phyloP scores from a whole-genome alignment of 2,329 filamentous ascomycete genomes.

The Cryphonectria radicalis region DNA sequence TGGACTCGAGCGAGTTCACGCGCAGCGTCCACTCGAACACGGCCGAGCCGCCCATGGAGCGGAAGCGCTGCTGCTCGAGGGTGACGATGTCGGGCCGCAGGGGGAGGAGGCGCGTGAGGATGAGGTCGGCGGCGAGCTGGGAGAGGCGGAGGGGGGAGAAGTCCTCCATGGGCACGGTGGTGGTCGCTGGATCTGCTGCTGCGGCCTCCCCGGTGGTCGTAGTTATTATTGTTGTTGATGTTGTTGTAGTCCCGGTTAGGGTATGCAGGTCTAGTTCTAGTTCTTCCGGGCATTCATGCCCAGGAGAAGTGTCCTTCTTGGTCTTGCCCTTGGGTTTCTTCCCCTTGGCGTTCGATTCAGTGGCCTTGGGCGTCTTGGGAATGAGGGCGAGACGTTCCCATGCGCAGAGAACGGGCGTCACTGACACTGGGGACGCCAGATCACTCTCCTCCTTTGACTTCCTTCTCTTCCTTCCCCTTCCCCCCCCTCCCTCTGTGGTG shows the following conservation, averaged over 20 bases:
- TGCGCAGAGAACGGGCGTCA: slow-evolving; percentile 30
- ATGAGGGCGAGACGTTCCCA: slow-evolving; percentile 35
- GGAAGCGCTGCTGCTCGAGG: slow-evolving; percentile 66
- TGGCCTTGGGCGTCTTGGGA: slow-evolving; percentile 18
- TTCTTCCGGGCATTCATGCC: not conserved
- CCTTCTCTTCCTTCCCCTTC: not conserved
- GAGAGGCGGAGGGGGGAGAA: slow-evolving; percentile 44
- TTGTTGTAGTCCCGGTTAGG: too few species aligned
- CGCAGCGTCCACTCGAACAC: slow-evolving; percentile 83
- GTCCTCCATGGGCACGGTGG: slow-evolving; percentile 30
- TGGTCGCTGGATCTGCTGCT: slow-evolving; percentile 8
- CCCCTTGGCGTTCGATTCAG: slow-evolving; percentile 16
- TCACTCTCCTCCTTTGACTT: not conserved
- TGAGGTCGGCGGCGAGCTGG: slow-evolving; percentile 39
- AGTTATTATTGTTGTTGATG: too few species aligned
- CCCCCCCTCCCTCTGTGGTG: not conserved
- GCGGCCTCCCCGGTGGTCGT: not conserved
- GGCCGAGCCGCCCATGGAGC: slow-evolving; percentile 64
- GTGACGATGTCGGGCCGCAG: slow-evolving; percentile 70
- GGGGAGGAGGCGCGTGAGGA: slow-evolving; percentile 44
- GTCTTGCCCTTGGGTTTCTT: slow-evolving; percentile 1
- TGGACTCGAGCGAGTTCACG: slow-evolving; percentile 81
- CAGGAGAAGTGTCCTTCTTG: not conserved
- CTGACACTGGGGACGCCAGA: slow-evolving; percentile 5
- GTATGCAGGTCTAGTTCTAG: slow-evolving; percentile 21